Percentiles rank a stretch among this genome's conserved stretches.
These are phyloP conservation scores for Rutidosis leptorrhynchoides DNA, from an alignment of 129 eudicot genomes.

Conservation along the genomic window DNA sequence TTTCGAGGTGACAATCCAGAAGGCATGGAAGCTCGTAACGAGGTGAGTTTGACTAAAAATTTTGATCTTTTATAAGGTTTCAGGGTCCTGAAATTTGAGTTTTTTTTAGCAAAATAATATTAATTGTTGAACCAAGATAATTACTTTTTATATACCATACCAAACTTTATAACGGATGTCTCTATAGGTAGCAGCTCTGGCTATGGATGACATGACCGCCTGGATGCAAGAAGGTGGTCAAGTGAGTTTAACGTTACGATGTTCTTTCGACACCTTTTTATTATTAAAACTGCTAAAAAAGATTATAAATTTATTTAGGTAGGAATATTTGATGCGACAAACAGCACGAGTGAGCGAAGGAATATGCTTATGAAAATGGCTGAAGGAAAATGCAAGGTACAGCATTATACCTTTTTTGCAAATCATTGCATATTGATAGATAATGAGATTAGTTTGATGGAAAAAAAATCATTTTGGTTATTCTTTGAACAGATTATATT, in stretches of 20 bases:
- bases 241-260: constrained; percentile 38
- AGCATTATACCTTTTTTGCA: background rate
- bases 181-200: constrained; percentile 93
- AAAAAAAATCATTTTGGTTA: background rate
- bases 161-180: background rate
- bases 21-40: constrained; percentile 97
- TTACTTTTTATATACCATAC: background rate
- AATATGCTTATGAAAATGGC: constrained; percentile 99
- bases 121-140: background rate
- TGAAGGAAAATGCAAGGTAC: constrained; percentile 98
- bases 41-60: constrained; percentile 49
- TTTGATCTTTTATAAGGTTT: background rate
- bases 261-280: constrained; percentile 8
- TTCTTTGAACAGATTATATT: constrained; percentile 66
- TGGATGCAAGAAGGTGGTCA: constrained; percentile 99
- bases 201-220: constrained; percentile 97
- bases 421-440: background rate
- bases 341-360: constrained; percentile 81
- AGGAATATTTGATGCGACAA: constrained; percentile 97
- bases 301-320: constrained; percentile 47
- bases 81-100: background rate
- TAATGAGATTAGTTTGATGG: background rate
- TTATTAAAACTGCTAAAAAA: constrained; percentile 16
- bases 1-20: constrained; percentile 98
- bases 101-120: background rate